Percentiles rank a stretch among this genome's conserved stretches.
phyloP scores from a whole-genome alignment of 1,139 yeast species.

The Martiniozyma asiatica region DNA sequence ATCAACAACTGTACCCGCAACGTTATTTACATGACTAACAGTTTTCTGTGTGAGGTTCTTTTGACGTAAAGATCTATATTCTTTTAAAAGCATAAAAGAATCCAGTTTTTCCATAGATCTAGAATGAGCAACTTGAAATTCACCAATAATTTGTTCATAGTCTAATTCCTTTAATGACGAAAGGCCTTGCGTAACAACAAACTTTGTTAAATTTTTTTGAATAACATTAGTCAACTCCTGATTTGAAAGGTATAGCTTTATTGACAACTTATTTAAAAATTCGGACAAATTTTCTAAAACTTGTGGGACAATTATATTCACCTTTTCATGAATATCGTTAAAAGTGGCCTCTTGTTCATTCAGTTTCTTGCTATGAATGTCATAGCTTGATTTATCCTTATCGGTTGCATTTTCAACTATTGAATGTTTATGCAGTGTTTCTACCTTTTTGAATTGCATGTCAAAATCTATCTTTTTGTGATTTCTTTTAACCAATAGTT shows the following conservation, averaged over 20 bases:
- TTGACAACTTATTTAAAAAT: constrained; percentile 32
- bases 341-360: constrained; percentile 25
- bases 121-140: constrained; percentile 22
- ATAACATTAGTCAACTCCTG: constrained; percentile 23
- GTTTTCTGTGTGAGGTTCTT: constrained; percentile 17
- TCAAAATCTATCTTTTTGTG: constrained; percentile 33
- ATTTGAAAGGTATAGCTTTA: constrained; percentile 25
- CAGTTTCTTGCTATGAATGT: constrained; percentile 23
- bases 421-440: too few relatives aligned
- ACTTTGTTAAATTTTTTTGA: constrained; percentile 24
- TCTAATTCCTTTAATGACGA: constrained; percentile 7
- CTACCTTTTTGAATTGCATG: constrained; percentile 25
- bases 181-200: constrained; percentile 30
- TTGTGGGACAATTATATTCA: constrained; percentile 34
- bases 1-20: constrained; percentile 19
- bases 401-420: constrained; percentile 25
- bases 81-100: constrained; percentile 22
- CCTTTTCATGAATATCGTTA: constrained; percentile 29
- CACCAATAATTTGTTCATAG: constrained; percentile 14
- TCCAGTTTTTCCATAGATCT: constrained; percentile 26
- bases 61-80: constrained; percentile 17
- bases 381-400: constrained; percentile 29
- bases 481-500: constrained; percentile 33
- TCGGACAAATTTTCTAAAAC: constrained; percentile 35
- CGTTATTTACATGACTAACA: constrained; percentile 14